phyloP scores from a whole-genome alignment of 306 rosid genomes.

The Lithocarpus polystachyus region DNA sequence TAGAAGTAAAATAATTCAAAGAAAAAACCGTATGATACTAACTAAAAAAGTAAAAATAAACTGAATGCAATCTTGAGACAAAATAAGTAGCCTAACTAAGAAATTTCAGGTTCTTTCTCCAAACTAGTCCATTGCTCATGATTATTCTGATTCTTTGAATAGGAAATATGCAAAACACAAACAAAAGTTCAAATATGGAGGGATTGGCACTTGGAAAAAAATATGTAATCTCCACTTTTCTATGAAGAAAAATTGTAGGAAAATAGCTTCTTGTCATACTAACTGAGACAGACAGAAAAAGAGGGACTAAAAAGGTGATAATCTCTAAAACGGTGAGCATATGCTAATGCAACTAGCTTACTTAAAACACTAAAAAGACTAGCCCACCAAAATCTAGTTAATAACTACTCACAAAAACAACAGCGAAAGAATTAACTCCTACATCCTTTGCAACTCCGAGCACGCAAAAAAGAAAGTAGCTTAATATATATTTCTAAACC shows the following conservation, averaged over 20 bases:
- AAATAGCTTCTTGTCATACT: too few relatives aligned
- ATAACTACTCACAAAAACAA: background rate
- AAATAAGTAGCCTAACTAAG: background rate
- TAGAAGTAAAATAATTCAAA: background rate
- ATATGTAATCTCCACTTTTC: too few relatives aligned
- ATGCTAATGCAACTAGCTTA: background rate
- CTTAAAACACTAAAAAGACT: background rate
- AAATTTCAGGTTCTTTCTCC: background rate
- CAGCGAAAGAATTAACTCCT: background rate
- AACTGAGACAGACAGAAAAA: background rate
- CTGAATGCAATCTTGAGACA: background rate
- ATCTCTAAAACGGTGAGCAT: background rate
- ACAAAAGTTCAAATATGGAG: too few relatives aligned
- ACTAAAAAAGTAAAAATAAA: background rate
- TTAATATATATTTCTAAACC: too few relatives aligned
- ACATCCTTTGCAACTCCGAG: background rate
- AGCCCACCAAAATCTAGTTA: constrained; percentile 2
- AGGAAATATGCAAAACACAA: too few relatives aligned
- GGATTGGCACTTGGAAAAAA: too few relatives aligned
- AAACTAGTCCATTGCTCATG: background rate
- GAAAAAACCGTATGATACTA: background rate
- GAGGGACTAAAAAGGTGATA: background rate
- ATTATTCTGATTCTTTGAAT: too few relatives aligned
- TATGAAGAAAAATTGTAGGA: too few relatives aligned
- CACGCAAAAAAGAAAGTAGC: constrained; percentile 14